These are phyloP conservation scores for Yueomyces sinensis DNA, from an alignment of 805 yeast species.

Conservation along the genomic window DNA sequence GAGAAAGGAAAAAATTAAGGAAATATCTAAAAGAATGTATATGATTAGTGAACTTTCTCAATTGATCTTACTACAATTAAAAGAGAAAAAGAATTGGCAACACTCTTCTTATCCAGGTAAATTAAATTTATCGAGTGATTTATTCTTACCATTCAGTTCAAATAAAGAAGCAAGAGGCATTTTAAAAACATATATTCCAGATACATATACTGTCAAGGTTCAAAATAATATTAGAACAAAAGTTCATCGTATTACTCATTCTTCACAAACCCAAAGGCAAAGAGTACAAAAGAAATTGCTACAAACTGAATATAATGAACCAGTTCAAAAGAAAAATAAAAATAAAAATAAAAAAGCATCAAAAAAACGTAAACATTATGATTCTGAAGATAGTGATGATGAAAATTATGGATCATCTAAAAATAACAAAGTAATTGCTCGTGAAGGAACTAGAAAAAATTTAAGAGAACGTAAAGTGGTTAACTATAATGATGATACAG, in stretches of 20 bases:
- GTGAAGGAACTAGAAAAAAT: conserved; percentile 31
- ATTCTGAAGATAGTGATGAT: not conserved
- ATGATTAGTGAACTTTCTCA: conserved; percentile 64
- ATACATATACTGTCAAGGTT: conserved; percentile 29
- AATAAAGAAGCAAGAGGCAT: conserved; percentile 44
- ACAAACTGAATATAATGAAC: conserved; percentile 12
- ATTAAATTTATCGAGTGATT: conserved; percentile 52
- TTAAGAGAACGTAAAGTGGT: conserved; percentile 22
- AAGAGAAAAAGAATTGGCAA: conserved; percentile 51
- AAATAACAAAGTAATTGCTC: conserved; percentile 3
- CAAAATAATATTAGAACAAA: conserved; percentile 21
- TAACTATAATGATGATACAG: conserved; percentile 24
- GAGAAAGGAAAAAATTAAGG: conserved; percentile 11
- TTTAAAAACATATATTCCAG: conserved; percentile 43
- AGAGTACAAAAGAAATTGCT: conserved; percentile 18
- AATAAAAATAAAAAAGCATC: not conserved
- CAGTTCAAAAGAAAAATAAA: too few relatives aligned
- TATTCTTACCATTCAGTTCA: conserved; percentile 49
- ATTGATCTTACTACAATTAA: conserved; percentile 43
- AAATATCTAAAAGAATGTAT: conserved; percentile 30
- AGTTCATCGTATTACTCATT: conserved; percentile 18
- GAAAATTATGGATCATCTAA: conserved; percentile 8
- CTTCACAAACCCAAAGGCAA: conserved; percentile 21
- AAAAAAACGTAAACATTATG: not conserved
- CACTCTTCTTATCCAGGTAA: conserved; percentile 76